Conservation (phyloP, 2,329 filamentous ascomycete species). For the Chrysosporium keratinophilum region DNA sequence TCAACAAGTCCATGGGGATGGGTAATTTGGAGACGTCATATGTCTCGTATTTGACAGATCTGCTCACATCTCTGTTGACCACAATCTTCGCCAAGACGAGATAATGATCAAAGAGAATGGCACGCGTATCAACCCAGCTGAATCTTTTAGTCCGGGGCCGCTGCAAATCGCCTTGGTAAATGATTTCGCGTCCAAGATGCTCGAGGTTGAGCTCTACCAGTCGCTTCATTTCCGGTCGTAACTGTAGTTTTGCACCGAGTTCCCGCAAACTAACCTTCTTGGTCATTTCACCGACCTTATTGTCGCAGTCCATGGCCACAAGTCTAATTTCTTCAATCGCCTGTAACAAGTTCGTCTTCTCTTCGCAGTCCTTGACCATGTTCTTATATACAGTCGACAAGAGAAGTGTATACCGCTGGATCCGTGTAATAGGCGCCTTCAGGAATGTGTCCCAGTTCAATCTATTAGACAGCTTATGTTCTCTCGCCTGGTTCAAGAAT, state of each 20-base stretch:
- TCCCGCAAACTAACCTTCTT: conserved; percentile 85
- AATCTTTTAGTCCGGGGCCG: conserved; percentile 81
- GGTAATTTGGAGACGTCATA: conserved; percentile 93
- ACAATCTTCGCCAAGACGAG: conserved; percentile 79
- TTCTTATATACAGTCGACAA: conserved; percentile 74
- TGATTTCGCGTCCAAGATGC: conserved; percentile 82
- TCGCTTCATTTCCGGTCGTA: conserved; percentile 77
- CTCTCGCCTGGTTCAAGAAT: conserved; percentile 71
- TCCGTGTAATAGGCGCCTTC: conserved; percentile 81
- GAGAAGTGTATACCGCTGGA: conserved; percentile 81
- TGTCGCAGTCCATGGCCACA: conserved; percentile 83
- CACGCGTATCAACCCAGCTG: conserved; percentile 87
- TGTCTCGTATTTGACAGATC: conserved; percentile 62
- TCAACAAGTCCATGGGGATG: conserved; percentile 91
- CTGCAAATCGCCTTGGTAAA: conserved; percentile 80
- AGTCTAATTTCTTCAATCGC: conserved; percentile 86
- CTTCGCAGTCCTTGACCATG: conserved; percentile 72
- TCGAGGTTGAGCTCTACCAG: conserved; percentile 77
- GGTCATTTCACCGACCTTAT: conserved; percentile 81
- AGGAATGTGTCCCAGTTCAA: conserved; percentile 91
- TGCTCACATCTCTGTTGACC: conserved; percentile 55
- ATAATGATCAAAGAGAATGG: conserved; percentile 92
- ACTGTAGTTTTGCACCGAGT: conserved; percentile 67
- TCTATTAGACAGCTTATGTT: conserved; percentile 68
- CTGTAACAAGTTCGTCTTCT: conserved; percentile 70